phyloP scores from a whole-genome alignment of 1,139 yeast species.

The Yamadazyma sp. region DNA sequence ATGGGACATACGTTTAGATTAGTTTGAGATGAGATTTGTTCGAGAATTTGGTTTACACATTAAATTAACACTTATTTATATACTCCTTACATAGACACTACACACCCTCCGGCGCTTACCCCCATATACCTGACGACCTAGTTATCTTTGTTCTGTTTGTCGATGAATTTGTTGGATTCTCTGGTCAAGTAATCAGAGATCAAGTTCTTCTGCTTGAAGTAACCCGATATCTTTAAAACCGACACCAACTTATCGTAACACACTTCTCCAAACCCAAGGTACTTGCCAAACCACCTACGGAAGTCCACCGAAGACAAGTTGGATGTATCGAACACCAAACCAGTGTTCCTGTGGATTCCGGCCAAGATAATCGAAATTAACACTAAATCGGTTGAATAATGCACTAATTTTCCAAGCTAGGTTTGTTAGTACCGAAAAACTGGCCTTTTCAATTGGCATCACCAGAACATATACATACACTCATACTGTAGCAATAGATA shows the following conservation, averaged over 20 bases:
- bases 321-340: slow-evolving; percentile 49
- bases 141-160: slow-evolving; percentile 17
- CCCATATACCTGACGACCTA: no score
- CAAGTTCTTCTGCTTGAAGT: slow-evolving; percentile 44
- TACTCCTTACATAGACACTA: no score
- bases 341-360: slow-evolving; percentile 65
- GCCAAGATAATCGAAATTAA: slow-evolving; percentile 64
- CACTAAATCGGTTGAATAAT: slow-evolving; percentile 59
- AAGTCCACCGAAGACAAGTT: slow-evolving; percentile 52
- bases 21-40: slow-evolving; percentile 2
- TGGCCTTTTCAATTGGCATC: background rate
- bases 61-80: background rate
- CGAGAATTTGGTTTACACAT: background rate
- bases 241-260: slow-evolving; percentile 48
- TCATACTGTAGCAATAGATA: background rate
- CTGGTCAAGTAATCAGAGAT: slow-evolving; percentile 36
- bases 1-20: slow-evolving; percentile 2
- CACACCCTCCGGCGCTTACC: no score
- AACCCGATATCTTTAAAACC: slow-evolving; percentile 39
- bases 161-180: slow-evolving; percentile 31
- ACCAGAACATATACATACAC: background rate
- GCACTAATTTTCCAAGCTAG: slow-evolving; percentile 53
- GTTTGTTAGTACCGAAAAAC: slow-evolving; percentile 2
- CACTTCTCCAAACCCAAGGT: slow-evolving; percentile 54
- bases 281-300: slow-evolving; percentile 53